These are phyloP conservation scores for Boletus sp. DNA, from an alignment of 1,284 basidiomycete genomes.

Conservation along the genomic window DNA sequence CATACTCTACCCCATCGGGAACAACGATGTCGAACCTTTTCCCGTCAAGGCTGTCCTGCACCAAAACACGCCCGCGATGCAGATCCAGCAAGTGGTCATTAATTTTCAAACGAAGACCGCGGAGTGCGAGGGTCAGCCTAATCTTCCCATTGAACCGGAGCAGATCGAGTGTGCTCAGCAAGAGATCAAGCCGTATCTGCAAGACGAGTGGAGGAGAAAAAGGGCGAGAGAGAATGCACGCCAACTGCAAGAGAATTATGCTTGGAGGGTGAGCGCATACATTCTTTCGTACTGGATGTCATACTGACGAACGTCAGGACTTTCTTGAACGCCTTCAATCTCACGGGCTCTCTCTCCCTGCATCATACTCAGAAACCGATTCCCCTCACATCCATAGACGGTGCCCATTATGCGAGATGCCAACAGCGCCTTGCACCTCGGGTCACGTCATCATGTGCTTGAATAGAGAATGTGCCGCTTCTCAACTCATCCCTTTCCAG, in stretches of 20 bases:
- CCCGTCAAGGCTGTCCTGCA: constrained; percentile 18
- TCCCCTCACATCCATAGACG: not conserved
- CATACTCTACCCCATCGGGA: constrained; percentile 16
- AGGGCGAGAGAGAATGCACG: constrained; percentile 9
- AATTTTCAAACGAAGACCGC: constrained; percentile 22
- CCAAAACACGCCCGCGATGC: constrained; percentile 12
- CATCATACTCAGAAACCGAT: not conserved
- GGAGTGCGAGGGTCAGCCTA: constrained; percentile 13
- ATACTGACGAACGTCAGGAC: constrained; percentile 9
- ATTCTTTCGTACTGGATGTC: not conserved
- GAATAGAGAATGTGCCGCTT: constrained; percentile 17
- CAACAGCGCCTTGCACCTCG: constrained; percentile 11
- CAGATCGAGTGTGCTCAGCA: constrained; percentile 20
- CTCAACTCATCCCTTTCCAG: constrained; percentile 15
- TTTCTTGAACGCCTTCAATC: constrained; percentile 18
- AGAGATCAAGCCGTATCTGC: constrained; percentile 19
- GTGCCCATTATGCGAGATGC: constrained; percentile 18
- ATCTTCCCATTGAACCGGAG: constrained; percentile 20
- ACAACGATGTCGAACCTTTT: constrained; percentile 6
- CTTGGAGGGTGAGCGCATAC: constrained; percentile 16
- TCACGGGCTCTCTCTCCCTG: not conserved
- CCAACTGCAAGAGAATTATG: constrained; percentile 1
- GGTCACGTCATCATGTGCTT: constrained; percentile 20
- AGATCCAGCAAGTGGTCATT: constrained; percentile 13
- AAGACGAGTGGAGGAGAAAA: constrained; percentile 11